A percentile compares a stretch with the other conserved stretches of the same genome.
phyloP scores from a whole-genome alignment of 2,329 filamentous ascomycete genomes.

The Amauroascus verrucosus region DNA sequence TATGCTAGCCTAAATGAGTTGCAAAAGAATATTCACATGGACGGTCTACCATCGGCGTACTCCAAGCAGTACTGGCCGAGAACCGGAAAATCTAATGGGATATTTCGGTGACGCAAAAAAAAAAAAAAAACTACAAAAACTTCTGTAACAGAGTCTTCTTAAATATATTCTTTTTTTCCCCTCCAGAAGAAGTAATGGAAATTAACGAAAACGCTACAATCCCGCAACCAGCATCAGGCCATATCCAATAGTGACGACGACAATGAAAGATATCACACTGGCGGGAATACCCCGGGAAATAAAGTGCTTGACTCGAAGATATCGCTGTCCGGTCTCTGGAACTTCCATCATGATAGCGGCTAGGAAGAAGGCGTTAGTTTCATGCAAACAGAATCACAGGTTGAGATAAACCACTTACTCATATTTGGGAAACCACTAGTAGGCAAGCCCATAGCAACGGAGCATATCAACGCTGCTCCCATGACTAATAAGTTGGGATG shows the following conservation, averaged over 20 bases:
- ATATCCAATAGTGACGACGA: slow-evolving; percentile 84
- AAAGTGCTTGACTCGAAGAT: slow-evolving; percentile 87
- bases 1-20: neutral
- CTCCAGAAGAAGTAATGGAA: too few species aligned
- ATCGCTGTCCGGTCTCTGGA: slow-evolving; percentile 75
- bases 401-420: slow-evolving; percentile 57
- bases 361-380: slow-evolving; percentile 28
- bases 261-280: slow-evolving; percentile 66
- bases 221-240: slow-evolving; percentile 72
- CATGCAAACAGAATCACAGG: slow-evolving; percentile 3
- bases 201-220: slow-evolving; percentile 38
- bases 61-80: neutral
- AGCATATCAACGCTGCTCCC: slow-evolving; percentile 91
- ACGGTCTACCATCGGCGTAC: neutral
- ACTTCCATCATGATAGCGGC: slow-evolving; percentile 99
- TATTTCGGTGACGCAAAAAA: neutral
- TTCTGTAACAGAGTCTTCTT: neutral
- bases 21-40: neutral
- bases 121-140: neutral
- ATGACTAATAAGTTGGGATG: slow-evolving; percentile 94
- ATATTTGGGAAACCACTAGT: slow-evolving; percentile 98
- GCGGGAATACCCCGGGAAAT: slow-evolving; percentile 85
- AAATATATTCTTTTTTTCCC: too few species aligned
- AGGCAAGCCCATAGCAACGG: slow-evolving; percentile 91
- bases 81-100: neutral